A percentile compares a stretch with the other conserved stretches of the same genome.
Evolutionary conservation across 2,329 filamentous ascomycete genomes (phyloP).

Genomic region (Neodidymelliopsis sp.): DNA sequence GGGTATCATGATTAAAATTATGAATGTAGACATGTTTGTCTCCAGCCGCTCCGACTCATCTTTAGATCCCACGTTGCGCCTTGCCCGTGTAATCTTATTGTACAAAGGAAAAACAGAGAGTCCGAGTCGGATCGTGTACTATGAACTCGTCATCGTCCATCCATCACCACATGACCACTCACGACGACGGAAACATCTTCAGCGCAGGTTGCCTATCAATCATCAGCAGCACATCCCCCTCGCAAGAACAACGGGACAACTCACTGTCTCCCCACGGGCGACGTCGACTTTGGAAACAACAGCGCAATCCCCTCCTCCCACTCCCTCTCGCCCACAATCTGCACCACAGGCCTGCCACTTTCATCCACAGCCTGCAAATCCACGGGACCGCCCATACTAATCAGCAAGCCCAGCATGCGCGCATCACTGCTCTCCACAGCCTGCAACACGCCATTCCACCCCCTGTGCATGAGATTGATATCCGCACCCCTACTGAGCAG

Average conservation of each 20-base stretch:
- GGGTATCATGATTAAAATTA: too few relatives aligned
- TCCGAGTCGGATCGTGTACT: too few relatives aligned
- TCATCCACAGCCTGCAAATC: slow-evolving; percentile 40
- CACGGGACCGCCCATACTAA: slow-evolving; percentile 40
- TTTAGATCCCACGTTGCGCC: too few relatives aligned
- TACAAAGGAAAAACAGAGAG: too few relatives aligned
- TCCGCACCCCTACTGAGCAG: slow-evolving; percentile 70
- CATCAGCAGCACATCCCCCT: neutral
- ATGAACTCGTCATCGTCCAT: too few relatives aligned
- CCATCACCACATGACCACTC: too few relatives aligned
- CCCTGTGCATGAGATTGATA: slow-evolving; percentile 62
- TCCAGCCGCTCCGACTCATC: too few relatives aligned
- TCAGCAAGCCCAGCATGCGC: slow-evolving; percentile 35
- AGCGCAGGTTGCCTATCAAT: neutral
- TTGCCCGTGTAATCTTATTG: too few relatives aligned
- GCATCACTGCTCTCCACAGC: slow-evolving; percentile 45
- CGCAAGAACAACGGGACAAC: neutral
- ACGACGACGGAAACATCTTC: neutral
- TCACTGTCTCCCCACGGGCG: slow-evolving; percentile 1
- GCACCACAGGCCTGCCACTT: slow-evolving; percentile 35
- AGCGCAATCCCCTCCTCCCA: slow-evolving; percentile 45
- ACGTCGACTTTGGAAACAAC: slow-evolving; percentile 31
- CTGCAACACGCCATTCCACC: slow-evolving; percentile 44
- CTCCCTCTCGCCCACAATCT: slow-evolving; percentile 41
- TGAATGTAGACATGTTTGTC: too few relatives aligned